phyloP scores from a whole-genome alignment of 352 stramenopile species.

The Pythium biforme region DNA sequence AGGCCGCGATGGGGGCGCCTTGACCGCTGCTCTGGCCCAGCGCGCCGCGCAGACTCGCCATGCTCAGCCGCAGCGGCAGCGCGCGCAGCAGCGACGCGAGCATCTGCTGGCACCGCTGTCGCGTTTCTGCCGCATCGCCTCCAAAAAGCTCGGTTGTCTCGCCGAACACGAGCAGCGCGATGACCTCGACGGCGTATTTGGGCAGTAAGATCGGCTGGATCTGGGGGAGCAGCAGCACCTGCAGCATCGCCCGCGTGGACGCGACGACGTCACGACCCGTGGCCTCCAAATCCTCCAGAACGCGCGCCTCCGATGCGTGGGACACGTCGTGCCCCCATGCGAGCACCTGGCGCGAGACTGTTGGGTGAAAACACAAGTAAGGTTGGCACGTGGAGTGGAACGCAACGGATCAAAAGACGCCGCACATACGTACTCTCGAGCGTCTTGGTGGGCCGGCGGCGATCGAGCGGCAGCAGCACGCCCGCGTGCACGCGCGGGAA shows the following conservation, averaged over 20 bases:
- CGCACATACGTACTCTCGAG: constrained; percentile 59
- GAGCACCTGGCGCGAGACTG: constrained; percentile 59
- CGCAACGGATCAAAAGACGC: no score
- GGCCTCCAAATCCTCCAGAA: constrained; percentile 3
- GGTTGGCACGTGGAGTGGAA: no score
- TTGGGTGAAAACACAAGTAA: background rate
- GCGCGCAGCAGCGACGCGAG: constrained; percentile 43
- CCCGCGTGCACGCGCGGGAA: constrained; percentile 52
- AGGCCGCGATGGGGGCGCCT: constrained; percentile 31
- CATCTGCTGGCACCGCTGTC: constrained; percentile 39
- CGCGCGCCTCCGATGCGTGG: background rate
- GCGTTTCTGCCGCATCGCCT: constrained; percentile 1
- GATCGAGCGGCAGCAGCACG: constrained; percentile 55
- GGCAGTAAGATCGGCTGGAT: constrained; percentile 76
- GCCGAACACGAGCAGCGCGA: constrained; percentile 65
- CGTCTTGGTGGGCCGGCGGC: constrained; percentile 75
- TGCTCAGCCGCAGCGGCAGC: constrained; percentile 65
- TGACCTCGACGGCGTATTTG: constrained; percentile 77
- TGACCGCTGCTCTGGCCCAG: constrained; percentile 41
- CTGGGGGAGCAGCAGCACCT: constrained; percentile 66
- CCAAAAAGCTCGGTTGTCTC: constrained; percentile 21
- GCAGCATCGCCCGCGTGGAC: constrained; percentile 48
- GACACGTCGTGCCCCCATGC: constrained; percentile 33
- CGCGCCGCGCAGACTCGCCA: constrained; percentile 70
- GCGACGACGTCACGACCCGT: constrained; percentile 34